These are phyloP conservation scores for Irpex sp. DNA, from an alignment of 1,284 basidiomycete genomes.

Conservation along the genomic window DNA sequence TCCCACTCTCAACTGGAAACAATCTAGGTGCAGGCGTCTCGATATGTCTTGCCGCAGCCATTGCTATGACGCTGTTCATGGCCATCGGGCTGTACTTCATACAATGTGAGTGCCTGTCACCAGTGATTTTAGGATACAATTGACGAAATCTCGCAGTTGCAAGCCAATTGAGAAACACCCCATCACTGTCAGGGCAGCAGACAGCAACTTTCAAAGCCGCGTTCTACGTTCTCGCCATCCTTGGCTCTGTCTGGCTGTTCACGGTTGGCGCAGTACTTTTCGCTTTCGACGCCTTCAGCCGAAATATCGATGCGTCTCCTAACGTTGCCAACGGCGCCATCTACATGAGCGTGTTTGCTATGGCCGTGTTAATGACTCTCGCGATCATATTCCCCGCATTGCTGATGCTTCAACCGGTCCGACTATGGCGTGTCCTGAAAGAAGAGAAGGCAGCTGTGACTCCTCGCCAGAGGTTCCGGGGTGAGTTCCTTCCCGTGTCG, in stretches of 20 bases:
- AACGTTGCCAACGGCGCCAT: conserved; percentile 67
- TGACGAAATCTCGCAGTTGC: conserved; percentile 34
- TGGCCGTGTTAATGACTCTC: conserved; percentile 63
- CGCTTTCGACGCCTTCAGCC: conserved; percentile 54
- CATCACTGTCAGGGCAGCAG: conserved; percentile 59
- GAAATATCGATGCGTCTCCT: conserved; percentile 34
- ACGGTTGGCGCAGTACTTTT: conserved; percentile 66
- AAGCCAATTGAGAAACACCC: conserved; percentile 47
- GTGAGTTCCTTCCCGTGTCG: conserved; percentile 35
- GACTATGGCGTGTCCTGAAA: conserved; percentile 52
- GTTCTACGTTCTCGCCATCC: conserved; percentile 58
- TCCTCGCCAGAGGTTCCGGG: conserved; percentile 75
- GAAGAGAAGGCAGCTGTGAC: conserved; percentile 60
- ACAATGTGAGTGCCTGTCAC: conserved; percentile 43
- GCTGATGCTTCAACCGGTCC: conserved; percentile 64
- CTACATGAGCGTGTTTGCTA: conserved; percentile 62
- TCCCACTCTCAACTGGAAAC: conserved; percentile 44
- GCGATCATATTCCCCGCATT: conserved; percentile 70
- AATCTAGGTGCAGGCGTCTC: conserved; percentile 59
- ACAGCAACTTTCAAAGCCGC: conserved; percentile 62
- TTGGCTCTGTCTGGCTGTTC: conserved; percentile 61
- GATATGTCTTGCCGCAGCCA: conserved; percentile 62
- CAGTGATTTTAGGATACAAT: background rate
- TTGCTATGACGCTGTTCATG: conserved; percentile 57
- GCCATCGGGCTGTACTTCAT: conserved; percentile 49